A percentile compares a stretch with the other conserved stretches of the same genome.
phyloP scores from a whole-genome alignment of 768 basidiomycete genomes.

The Cystofilobasidium macerans region DNA sequence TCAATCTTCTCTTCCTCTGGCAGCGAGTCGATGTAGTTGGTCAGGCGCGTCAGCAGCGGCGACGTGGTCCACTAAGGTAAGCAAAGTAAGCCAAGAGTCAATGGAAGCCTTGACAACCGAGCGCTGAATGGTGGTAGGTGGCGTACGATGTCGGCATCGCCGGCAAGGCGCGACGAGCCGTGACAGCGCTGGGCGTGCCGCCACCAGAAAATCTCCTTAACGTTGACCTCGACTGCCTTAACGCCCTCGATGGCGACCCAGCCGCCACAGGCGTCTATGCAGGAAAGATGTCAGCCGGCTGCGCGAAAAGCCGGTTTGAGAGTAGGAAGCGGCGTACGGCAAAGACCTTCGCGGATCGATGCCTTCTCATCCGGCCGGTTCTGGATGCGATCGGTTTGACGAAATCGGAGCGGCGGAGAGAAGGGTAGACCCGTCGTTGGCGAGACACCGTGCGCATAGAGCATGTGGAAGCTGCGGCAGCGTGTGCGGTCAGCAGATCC shows the following conservation, averaged over 20 bases:
- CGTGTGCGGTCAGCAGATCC: neutral
- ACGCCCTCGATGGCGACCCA: conserved; percentile 65
- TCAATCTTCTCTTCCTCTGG: neutral
- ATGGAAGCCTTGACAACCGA: neutral
- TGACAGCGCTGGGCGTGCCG: conserved; percentile 18
- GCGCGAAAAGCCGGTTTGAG: neutral
- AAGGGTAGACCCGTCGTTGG: conserved; percentile 59
- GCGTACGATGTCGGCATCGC: conserved; percentile 19
- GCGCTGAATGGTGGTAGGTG: neutral
- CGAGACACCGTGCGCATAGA: conserved; percentile 48
- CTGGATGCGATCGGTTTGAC: conserved; percentile 42
- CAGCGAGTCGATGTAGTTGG: conserved; percentile 13
- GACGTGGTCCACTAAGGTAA: conserved; percentile 12
- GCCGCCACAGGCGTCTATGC: conserved; percentile 50
- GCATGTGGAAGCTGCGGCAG: conserved; percentile 15
- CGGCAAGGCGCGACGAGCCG: neutral
- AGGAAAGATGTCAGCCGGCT: neutral
- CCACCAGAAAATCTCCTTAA: conserved; percentile 24
- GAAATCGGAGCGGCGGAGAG: conserved; percentile 61
- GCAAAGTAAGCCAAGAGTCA: neutral
- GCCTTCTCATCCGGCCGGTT: conserved; percentile 47
- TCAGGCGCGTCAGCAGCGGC: neutral
- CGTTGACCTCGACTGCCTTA: conserved; percentile 39
- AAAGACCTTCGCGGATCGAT: conserved; percentile 56
- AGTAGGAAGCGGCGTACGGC: conserved; percentile 38